Conservation (phyloP, 495 filamentous ascomycete genomes). For the Xylaria flabelliformis region DNA sequence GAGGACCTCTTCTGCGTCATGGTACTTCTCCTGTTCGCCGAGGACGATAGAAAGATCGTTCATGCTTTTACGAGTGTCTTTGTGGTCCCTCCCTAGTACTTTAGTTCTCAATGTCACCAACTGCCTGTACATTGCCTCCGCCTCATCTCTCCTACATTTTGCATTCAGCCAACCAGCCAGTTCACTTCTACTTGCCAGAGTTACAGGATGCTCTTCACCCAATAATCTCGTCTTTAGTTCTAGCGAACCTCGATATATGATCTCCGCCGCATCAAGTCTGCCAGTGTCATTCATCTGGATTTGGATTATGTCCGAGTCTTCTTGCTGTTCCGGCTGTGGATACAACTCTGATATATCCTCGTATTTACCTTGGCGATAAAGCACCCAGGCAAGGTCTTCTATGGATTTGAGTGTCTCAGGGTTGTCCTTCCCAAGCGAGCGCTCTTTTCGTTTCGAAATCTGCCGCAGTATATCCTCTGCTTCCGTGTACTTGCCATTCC, state of each 20-base stretch:
- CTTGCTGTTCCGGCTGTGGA: neutral
- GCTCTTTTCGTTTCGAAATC: neutral
- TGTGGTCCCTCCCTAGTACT: neutral
- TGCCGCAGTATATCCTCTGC: neutral
- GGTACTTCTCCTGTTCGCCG: neutral
- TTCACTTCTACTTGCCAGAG: neutral
- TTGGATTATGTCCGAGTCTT: neutral
- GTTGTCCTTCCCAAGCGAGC: neutral
- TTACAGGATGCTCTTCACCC: neutral
- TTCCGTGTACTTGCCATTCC: neutral
- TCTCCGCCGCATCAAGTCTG: neutral
- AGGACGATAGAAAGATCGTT: neutral
- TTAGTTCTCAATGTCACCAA: neutral
- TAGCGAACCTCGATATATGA: neutral
- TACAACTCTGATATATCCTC: neutral
- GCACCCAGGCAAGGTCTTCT: neutral
- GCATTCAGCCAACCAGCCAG: neutral
- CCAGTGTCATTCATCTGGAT: neutral
- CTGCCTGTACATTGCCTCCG: neutral
- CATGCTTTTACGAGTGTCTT: neutral
- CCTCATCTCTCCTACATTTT: neutral
- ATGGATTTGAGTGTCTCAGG: neutral
- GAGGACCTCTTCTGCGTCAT: neutral
- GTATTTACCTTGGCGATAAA: neutral
- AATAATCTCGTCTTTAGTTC: neutral